phyloP scores from a whole-genome alignment of 805 yeast genomes.

The Ogataea salicorniae region DNA sequence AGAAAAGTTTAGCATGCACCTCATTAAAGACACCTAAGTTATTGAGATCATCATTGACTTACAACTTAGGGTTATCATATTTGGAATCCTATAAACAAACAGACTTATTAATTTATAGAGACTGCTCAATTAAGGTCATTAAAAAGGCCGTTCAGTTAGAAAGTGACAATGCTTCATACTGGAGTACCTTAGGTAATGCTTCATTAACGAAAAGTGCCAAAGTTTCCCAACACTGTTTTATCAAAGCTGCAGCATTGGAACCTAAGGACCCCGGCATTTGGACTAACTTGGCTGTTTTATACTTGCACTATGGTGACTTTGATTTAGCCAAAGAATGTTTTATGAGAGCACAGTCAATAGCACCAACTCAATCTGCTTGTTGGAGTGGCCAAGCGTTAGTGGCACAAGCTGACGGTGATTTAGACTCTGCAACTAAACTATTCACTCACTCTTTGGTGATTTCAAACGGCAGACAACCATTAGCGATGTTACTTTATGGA shows the following conservation, averaged over 20 bases:
- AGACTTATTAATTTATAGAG: slow-evolving; percentile 30
- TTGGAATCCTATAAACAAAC: slow-evolving; percentile 38
- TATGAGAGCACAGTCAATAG: slow-evolving; percentile 67
- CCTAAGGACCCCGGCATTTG: slow-evolving; percentile 66
- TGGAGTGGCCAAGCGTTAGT: slow-evolving; percentile 87
- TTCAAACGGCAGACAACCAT: slow-evolving; percentile 66
- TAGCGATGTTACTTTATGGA: slow-evolving; percentile 72
- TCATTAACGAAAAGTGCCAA: slow-evolving; percentile 58
- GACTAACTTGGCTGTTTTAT: slow-evolving; percentile 78
- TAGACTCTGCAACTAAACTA: slow-evolving; percentile 45
- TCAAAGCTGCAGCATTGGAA: slow-evolving; percentile 70
- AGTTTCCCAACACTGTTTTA: slow-evolving; percentile 89
- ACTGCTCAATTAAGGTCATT: slow-evolving; percentile 49
- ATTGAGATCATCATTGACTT: slow-evolving; percentile 49
- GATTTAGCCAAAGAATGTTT: slow-evolving; percentile 72
- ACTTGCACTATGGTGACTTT: slow-evolving; percentile 60
- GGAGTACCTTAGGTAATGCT: slow-evolving; percentile 83
- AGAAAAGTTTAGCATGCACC: slow-evolving; percentile 37
- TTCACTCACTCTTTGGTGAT: slow-evolving; percentile 76
- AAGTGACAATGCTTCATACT: slow-evolving; percentile 60
- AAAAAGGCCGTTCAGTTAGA: slow-evolving; percentile 71
- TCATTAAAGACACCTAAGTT: slow-evolving; percentile 39
- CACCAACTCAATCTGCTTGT: slow-evolving; percentile 68
- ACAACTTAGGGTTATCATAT: slow-evolving; percentile 68
- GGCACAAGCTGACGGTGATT: slow-evolving; percentile 45